phyloP scores from a whole-genome alignment of 176 grass and related monocot genomes.

The Olyra latifolia region DNA sequence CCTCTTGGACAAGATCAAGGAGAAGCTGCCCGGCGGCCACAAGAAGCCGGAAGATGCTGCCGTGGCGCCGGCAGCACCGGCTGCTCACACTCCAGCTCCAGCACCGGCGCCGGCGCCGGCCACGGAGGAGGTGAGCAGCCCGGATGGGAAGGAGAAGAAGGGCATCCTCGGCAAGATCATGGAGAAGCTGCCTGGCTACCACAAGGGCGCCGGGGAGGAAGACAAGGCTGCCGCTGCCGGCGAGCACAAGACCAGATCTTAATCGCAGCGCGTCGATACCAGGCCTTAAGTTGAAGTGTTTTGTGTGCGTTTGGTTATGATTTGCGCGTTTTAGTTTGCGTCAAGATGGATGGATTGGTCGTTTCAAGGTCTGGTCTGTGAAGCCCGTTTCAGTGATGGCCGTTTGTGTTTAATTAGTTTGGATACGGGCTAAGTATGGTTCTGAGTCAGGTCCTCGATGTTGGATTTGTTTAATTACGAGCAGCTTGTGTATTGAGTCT shows the following conservation, averaged over 20 bases:
- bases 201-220: slow-evolving; percentile 61
- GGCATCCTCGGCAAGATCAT: slow-evolving; percentile 94
- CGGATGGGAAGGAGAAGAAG: slow-evolving; percentile 84
- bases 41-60: slow-evolving; percentile 62
- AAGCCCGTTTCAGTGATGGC: slow-evolving; percentile 10
- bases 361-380: slow-evolving; percentile 26
- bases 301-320: slow-evolving; percentile 31
- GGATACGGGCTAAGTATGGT: slow-evolving; percentile 30
- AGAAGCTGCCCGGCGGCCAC: slow-evolving; percentile 78
- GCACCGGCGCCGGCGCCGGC: neutral
- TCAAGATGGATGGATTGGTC: slow-evolving; percentile 27
- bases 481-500: slow-evolving; percentile 21
- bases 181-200: slow-evolving; percentile 82
- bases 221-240: slow-evolving; percentile 24
- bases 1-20: slow-evolving; percentile 97
- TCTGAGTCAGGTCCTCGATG: slow-evolving; percentile 7
- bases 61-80: neutral
- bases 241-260: slow-evolving; percentile 51
- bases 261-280: neutral
- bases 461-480: slow-evolving; percentile 31
- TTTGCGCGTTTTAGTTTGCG: slow-evolving; percentile 36
- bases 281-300: slow-evolving; percentile 20
- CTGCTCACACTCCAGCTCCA: neutral
- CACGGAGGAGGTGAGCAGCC: slow-evolving; percentile 43
- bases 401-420: neutral